Evolutionary conservation across 192 early-diverging fungal species (phyloP), one percentile per base, ranked within the genome.

Genomic region (Pilaira anomala): DNA sequence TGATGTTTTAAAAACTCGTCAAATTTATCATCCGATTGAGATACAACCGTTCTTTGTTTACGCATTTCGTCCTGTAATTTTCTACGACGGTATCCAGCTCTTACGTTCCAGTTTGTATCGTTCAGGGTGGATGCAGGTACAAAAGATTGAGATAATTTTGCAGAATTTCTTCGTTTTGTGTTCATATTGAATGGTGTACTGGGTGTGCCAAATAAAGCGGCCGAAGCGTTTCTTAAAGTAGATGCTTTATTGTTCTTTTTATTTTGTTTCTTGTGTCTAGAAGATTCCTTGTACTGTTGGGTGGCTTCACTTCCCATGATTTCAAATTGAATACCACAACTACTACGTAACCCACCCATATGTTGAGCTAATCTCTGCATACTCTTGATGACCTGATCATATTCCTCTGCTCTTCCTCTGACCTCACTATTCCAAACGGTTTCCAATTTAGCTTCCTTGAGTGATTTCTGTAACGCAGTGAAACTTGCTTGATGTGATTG

Each of bases 291-390:
- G 44, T 18, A 53, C 25, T 50, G 42, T 25, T 46, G 29, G 14
- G 48, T 50, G 6, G 26, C 13, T 56, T 49, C 67, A 42, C 63
- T 69, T 50, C 80, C 73, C 41, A 83, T 69, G 49, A 81, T 78
- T 53, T 84, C 79, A 50, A 80, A 82, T 56, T 87, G 82, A 7
- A 90, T 70, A 63, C 89, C 90, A 58, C 88, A 82, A 9, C 83
- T 87, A 56, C 87, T 85, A 49, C 87, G 73, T 60, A 92, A 76
- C 40, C 87, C 81, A 46, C 85, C 82, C 59, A 90, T 67, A 62
- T 87, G 84, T 72, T 88, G 85, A 14, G 88, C 84, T 21, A 92
- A 76, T 1, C 82, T 83, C 49, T 86, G 83, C 19, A 92, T 76
- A 24, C 77, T 80, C 11, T 77, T 74, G 3, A 86, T 81, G 56